phyloP scores from a whole-genome alignment of 805 yeast genomes.

The Candida sphagnicola region DNA sequence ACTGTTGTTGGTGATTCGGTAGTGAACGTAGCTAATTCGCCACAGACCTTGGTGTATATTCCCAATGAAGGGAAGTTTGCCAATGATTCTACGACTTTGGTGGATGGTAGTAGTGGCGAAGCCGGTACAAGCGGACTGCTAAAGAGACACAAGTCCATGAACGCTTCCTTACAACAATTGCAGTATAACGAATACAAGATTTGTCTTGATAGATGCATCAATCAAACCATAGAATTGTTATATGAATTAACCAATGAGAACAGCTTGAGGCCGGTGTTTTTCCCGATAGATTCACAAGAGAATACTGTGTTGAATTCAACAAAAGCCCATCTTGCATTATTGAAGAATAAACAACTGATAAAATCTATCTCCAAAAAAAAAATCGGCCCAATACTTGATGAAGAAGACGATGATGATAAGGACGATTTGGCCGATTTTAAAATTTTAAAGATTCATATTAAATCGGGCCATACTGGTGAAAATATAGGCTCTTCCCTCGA shows the following conservation, averaged over 20 bases:
- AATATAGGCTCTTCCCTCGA: conserved; percentile 57
- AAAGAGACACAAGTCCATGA: conserved; percentile 19
- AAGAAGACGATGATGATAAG: conserved; percentile 10
- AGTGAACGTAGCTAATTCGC: conserved; percentile 7
- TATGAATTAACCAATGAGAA: conserved; percentile 54
- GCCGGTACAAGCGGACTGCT: conserved; percentile 7
- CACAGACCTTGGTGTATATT: conserved; percentile 23
- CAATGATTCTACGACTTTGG: conserved; percentile 23
- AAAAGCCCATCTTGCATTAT: conserved; percentile 50
- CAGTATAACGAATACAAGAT: conserved; percentile 72
- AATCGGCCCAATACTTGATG: conserved; percentile 4
- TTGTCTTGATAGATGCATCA: conserved; percentile 59
- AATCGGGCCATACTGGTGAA: conserved; percentile 44
- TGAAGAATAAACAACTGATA: conserved; percentile 34
- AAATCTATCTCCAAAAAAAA: conserved; percentile 5
- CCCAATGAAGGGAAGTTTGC: conserved; percentile 29
- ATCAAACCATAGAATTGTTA: conserved; percentile 48
- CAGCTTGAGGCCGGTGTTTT: conserved; percentile 54
- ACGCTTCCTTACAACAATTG: conserved; percentile 64
- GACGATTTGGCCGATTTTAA: conserved; percentile 43
- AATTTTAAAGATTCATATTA: conserved; percentile 60
- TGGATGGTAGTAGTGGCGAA: conserved; percentile 26
- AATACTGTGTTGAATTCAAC: conserved; percentile 40
- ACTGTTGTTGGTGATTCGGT: conserved; percentile 10
- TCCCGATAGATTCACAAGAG: conserved; percentile 45